Conservation (phyloP, 2,329 filamentous ascomycete genomes). For the Cladosporium sphaerospermum region DNA sequence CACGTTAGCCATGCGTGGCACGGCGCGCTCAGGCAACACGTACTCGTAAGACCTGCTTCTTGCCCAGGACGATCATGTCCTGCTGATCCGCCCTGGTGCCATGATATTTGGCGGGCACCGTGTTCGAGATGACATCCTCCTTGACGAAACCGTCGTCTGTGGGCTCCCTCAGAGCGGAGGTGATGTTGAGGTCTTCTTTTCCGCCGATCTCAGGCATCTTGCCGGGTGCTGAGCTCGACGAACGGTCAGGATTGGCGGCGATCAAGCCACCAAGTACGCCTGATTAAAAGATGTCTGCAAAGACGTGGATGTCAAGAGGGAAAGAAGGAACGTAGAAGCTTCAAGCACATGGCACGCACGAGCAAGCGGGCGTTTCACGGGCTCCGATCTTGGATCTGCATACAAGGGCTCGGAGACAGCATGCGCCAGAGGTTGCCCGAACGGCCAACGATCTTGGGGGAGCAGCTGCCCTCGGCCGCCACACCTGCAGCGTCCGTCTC, state of each 20-base stretch:
- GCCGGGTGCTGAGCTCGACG: not conserved
- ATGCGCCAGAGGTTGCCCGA: not conserved
- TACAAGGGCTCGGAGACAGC: not conserved
- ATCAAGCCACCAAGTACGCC: too few relatives aligned
- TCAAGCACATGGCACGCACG: conserved; percentile 11
- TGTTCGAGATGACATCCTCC: conserved; percentile 5
- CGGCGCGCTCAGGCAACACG: not conserved
- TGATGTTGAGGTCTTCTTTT: conserved; percentile 5
- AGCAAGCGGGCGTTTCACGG: conserved; percentile 2
- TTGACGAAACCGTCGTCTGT: not conserved
- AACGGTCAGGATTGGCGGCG: not conserved
- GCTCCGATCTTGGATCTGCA: not conserved
- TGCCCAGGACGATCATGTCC: conserved; percentile 11
- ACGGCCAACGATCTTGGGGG: not conserved
- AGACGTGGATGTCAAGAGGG: not conserved
- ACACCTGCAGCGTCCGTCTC: too few relatives aligned
- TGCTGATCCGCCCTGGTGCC: conserved; percentile 12
- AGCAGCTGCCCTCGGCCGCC: too few relatives aligned
- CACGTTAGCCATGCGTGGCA: not conserved
- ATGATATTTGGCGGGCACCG: conserved; percentile 11
- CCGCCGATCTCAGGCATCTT: not conserved
- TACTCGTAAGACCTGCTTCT: conserved; percentile 10
- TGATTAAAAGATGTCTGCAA: not conserved
- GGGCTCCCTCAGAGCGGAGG: not conserved
- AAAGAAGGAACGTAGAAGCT: not conserved